Evolutionary conservation across 2,329 filamentous ascomycete genomes (phyloP).

Genomic region (Ophiostoma novo-ulmi): DNA sequence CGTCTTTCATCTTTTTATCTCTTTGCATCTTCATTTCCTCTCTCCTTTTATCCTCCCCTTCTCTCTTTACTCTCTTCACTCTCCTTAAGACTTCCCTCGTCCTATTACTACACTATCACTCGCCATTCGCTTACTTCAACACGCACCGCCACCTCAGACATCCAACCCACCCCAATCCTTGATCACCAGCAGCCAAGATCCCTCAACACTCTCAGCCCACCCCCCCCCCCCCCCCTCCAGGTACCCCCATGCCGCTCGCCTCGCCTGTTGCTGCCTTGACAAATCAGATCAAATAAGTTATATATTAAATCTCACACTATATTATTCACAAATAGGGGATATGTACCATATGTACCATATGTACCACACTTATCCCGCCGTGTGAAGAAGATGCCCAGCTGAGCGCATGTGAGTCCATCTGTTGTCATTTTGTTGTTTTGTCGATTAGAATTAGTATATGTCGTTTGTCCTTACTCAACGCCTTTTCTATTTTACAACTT

Average conservation of each 20-base stretch:
- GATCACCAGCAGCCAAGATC: neutral
- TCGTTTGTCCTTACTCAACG: neutral
- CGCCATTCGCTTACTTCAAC: neutral
- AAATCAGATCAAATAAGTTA: constrained; percentile 17
- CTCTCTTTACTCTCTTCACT: neutral
- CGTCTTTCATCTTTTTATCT: neutral
- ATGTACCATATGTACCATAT: too few relatives aligned
- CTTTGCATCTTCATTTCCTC: neutral
- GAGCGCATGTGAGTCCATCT: constrained; percentile 2
- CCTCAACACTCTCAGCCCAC: neutral
- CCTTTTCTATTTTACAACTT: neutral
- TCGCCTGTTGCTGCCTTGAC: constrained; percentile 20
- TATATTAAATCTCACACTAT: neutral
- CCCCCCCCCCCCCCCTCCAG: neutral
- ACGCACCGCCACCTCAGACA: neutral
- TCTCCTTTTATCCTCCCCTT: neutral
- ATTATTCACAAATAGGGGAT: constrained; percentile 4
- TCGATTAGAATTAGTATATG: neutral
- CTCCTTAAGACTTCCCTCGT: neutral
- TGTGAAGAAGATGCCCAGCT: constrained; percentile 1
- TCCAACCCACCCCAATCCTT: neutral
- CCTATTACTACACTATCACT: too few relatives aligned
- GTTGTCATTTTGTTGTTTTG: neutral
- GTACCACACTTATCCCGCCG: neutral
- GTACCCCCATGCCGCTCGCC: constrained; percentile 6